Evolutionary conservation across 2,329 filamentous ascomycete genomes (phyloP), one percentile per base, ranked within the genome.

Genomic region (Trichoderma atroviride): DNA sequence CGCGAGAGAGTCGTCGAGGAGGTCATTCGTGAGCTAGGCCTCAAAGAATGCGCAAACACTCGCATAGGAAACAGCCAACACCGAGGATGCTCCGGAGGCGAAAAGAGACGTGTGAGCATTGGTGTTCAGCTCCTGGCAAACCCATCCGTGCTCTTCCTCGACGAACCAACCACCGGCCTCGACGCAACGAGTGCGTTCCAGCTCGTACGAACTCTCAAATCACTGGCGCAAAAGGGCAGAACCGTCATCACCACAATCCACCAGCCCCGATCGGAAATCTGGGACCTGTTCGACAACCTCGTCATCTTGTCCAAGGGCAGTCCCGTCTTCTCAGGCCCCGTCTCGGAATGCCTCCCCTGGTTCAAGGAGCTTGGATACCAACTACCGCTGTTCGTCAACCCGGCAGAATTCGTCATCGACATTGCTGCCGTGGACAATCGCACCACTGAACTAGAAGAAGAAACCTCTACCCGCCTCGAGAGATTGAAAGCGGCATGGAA

Each of bases 41-140:
- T 94, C 52, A 93, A 93, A 76, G 91, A 94, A 72, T 93, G 92
- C 69, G 91, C 91, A 29, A 82, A 93, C 72, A 94, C 92, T 0
- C 83, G 89, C 10, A 91, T 94, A 64, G 92, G 92, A 0, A 91
- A 89, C 73, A 87, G 86, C 68, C 85, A 87, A 62, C 90, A 93
- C 74, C 89, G 91, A 57, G 92, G 91, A 0, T 94, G 92, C 74
- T 93, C 91, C 57, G 92, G 92, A 0, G 92, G 92, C 3, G 92
- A 94, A 77, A 94, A 93, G 81, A 84, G 92, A 71, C 83, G 92
- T 37, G 91, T 90, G 0, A 93, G 90, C 71, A 92, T 94, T 59
- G 92, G 91, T 2, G 91, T 94, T 5, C 92, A 94, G 78, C 83
- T 94, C 68, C 82, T 94, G n/a, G 88, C 90, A 5, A 94, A 94